These are phyloP conservation scores for Kodamaea anthophila DNA, from an alignment of 1,139 yeast species.

Conservation along the genomic window DNA sequence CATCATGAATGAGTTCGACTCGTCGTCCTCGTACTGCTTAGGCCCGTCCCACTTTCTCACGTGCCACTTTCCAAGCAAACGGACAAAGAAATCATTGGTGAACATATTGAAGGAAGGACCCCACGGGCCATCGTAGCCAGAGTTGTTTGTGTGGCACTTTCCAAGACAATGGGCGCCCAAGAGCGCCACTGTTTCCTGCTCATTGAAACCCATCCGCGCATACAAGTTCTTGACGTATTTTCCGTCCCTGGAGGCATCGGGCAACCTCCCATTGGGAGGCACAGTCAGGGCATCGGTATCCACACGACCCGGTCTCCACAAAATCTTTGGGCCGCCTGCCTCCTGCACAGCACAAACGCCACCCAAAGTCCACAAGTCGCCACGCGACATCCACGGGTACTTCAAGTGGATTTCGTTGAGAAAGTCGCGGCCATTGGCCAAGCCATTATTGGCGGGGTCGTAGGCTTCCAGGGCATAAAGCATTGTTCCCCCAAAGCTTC, in stretches of 20 bases:
- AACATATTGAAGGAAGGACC: constrained; percentile 82
- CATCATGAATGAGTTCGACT: constrained; percentile 80
- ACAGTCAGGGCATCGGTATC: constrained; percentile 40
- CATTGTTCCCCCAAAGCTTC: constrained; percentile 84
- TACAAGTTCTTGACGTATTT: constrained; percentile 59
- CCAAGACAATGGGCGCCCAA: constrained; percentile 90
- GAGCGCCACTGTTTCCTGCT: constrained; percentile 78
- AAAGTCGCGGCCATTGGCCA: constrained; percentile 60
- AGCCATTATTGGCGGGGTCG: constrained; percentile 75
- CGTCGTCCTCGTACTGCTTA: constrained; percentile 71
- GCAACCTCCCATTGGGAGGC: constrained; percentile 71
- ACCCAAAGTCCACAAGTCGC: constrained; percentile 83
- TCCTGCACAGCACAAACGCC: constrained; percentile 88
- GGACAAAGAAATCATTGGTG: constrained; percentile 74
- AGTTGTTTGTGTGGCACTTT: constrained; percentile 55
- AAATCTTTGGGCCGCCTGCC: constrained; percentile 76
- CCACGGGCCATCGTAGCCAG: constrained; percentile 95
- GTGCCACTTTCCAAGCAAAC: constrained; percentile 75
- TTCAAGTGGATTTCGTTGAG: constrained; percentile 52
- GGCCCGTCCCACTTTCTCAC: constrained; percentile 69
- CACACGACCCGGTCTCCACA: constrained; percentile 82
- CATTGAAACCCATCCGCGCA: constrained; percentile 68
- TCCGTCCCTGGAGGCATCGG: constrained; percentile 72
- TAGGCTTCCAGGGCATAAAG: constrained; percentile 56
- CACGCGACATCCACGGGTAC: constrained; percentile 76